Evolutionary conservation across 352 stramenopile species (phyloP).

Genomic region (Phytopythium boreale): DNA sequence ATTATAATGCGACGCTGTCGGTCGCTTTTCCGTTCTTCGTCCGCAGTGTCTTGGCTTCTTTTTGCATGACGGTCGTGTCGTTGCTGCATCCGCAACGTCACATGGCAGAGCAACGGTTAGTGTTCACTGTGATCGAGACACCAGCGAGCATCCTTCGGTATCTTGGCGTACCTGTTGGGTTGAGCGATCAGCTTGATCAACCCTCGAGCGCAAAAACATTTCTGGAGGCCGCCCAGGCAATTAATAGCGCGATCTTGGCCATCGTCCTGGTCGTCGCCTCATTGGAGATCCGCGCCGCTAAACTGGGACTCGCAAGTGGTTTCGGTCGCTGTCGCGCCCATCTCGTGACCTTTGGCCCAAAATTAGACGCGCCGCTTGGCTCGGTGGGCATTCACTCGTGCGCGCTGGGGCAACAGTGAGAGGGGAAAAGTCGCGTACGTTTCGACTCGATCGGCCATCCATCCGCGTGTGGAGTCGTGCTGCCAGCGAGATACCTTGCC

Average conservation of each 20-base stretch:
- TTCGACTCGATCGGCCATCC: constrained; percentile 4
- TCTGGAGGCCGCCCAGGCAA: neutral
- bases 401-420: neutral
- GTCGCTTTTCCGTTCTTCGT: neutral
- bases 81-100: neutral
- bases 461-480: neutral
- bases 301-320: neutral
- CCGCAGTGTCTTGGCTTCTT: neutral
- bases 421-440: constrained; percentile 3
- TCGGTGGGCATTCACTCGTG: neutral
- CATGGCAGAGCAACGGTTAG: neutral
- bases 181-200: too few species aligned
- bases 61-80: neutral
- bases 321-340: neutral
- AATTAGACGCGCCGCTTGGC: neutral
- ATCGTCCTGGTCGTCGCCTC: neutral
- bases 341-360: neutral
- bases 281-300: neutral
- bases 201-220: neutral
- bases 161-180: neutral
- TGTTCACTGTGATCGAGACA: neutral
- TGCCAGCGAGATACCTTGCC: neutral
- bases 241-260: neutral
- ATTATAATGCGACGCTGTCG: constrained; percentile 4
- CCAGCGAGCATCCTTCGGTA: neutral